These are phyloP conservation scores for Trichoderma sp. DNA, from an alignment of 2,329 filamentous ascomycete genomes.

Conservation along the genomic window DNA sequence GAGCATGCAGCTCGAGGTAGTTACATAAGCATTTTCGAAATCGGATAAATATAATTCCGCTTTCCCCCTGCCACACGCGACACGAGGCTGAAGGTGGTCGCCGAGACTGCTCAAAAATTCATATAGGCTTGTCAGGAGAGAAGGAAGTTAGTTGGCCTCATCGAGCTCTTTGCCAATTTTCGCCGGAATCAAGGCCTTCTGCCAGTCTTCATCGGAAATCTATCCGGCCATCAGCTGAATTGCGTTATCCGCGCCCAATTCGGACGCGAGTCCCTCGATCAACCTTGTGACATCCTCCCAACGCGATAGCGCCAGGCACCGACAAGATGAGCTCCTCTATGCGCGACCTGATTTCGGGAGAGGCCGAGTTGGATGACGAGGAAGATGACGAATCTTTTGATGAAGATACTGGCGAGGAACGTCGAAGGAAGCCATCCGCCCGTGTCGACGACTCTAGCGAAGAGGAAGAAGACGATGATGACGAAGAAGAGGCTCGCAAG, in stretches of 20 bases:
- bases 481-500: constrained; percentile 78
- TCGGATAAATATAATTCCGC: constrained; percentile 11
- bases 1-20: neutral
- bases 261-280: constrained; percentile 10
- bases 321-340: constrained; percentile 63
- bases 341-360: constrained; percentile 77
- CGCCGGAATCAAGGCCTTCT: neutral
- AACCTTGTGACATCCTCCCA: constrained; percentile 2
- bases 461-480: constrained; percentile 89
- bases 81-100: constrained; percentile 23
- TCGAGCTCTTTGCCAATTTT: neutral
- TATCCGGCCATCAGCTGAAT: neutral
- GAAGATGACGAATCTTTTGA: constrained; percentile 83
- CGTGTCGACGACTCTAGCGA: constrained; percentile 81
- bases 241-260: constrained; percentile 12
- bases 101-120: constrained; percentile 22
- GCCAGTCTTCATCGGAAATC: neutral
- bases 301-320: constrained; percentile 18
- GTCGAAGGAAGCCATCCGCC: constrained; percentile 41
- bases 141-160: constrained; percentile 2
- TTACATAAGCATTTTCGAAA: neutral
- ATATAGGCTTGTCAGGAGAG: constrained; percentile 16
- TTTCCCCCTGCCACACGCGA: constrained; percentile 21
- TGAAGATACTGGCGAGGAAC: constrained; percentile 68
- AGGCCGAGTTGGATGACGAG: constrained; percentile 83